Evolutionary conservation across 2,329 filamentous ascomycete genomes (phyloP).

Genomic region (Aspergillus pseudoviridinutans): DNA sequence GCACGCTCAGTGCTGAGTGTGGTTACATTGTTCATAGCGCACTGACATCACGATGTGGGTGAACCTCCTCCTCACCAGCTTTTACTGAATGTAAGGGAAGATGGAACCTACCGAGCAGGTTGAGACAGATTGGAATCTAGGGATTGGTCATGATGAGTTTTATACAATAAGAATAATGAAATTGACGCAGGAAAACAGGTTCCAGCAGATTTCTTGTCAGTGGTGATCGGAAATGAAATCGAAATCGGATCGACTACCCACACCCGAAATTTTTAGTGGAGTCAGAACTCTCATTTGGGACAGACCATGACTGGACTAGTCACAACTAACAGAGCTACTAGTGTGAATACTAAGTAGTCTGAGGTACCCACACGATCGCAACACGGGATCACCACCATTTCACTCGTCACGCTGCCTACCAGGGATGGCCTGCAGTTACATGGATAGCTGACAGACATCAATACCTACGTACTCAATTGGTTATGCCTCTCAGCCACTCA

Average conservation of each 20-base stretch:
- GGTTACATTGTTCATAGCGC: background rate
- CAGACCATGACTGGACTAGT: constrained; percentile 2
- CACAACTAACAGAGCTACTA: background rate
- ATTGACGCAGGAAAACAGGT: background rate
- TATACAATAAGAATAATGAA: background rate
- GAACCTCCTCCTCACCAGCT: background rate
- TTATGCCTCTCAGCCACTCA: background rate
- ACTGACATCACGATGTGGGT: background rate
- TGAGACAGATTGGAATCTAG: background rate
- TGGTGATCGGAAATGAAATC: background rate
- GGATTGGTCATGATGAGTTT: background rate
- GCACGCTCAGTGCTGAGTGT: background rate
- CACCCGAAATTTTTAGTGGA: background rate
- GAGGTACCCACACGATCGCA: constrained; percentile 14
- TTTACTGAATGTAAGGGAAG: background rate
- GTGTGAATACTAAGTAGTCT: background rate
- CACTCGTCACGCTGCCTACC: constrained; percentile 1
- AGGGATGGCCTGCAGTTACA: background rate
- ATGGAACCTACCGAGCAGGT: background rate
- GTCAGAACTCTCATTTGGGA: constrained; percentile 8
- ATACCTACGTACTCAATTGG: background rate
- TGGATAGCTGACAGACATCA: background rate
- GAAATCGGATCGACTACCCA: background rate
- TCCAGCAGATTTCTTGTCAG: background rate
- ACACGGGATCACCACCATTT: constrained; percentile 15